phyloP scores from a whole-genome alignment of 805 yeast genomes.

The Nakazawaea ernobii region DNA sequence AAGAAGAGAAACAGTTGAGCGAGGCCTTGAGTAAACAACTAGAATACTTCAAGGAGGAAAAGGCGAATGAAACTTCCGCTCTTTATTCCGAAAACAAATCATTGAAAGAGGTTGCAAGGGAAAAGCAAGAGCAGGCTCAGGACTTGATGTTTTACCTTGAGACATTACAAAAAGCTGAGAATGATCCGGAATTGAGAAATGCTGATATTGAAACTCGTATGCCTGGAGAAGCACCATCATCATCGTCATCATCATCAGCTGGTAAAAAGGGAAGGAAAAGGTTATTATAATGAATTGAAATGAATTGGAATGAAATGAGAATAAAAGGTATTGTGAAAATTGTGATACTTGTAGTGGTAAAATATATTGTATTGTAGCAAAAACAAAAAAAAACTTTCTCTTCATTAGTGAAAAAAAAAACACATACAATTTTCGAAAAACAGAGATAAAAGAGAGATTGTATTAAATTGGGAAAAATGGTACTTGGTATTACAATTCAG shows the following conservation, averaged over 20 bases:
- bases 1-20: constrained; percentile 43
- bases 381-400: too few relatives aligned
- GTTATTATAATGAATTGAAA: too few relatives aligned
- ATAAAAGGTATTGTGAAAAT: too few relatives aligned
- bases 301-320: too few relatives aligned
- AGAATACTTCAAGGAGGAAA: constrained; percentile 21
- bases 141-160: constrained; percentile 81
- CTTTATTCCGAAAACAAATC: constrained; percentile 20
- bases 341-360: too few relatives aligned
- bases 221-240: too few relatives aligned
- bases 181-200: constrained; percentile 24
- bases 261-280: too few relatives aligned
- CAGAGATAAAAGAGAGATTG: not conserved
- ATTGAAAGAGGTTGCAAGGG: constrained; percentile 36
- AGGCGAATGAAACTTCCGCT: not conserved
- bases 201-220: not conserved
- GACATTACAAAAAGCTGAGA: constrained; percentile 63
- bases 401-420: not conserved
- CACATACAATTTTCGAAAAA: not conserved
- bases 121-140: constrained; percentile 55
- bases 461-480: not conserved
- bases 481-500: not conserved
- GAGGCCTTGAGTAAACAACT: constrained; percentile 35
- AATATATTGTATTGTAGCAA: too few relatives aligned
- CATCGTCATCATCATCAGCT: too few relatives aligned